Conservation (phyloP, 1,284 basidiomycete genomes). For the Pterulicium gracile region DNA sequence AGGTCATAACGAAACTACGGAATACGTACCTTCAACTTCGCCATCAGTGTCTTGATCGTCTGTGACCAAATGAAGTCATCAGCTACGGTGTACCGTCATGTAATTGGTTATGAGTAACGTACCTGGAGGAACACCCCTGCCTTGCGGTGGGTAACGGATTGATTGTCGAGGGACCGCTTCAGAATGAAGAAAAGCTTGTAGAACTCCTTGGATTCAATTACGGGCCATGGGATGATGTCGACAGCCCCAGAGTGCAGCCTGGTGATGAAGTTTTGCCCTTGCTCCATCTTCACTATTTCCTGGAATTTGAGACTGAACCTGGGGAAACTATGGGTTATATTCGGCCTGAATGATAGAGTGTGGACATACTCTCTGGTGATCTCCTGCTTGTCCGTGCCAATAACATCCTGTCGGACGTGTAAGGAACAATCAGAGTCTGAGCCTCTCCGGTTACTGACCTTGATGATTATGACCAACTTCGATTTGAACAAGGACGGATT, state of each 20-base stretch:
- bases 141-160: slow-evolving; percentile 33
- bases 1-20: too few species aligned
- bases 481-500: slow-evolving; percentile 52
- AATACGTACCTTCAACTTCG: slow-evolving; percentile 43
- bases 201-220: slow-evolving; percentile 50
- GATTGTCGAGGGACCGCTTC: slow-evolving; percentile 34
- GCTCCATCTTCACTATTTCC: slow-evolving; percentile 46
- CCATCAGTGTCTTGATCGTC: slow-evolving; percentile 49
- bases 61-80: too few species aligned
- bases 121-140: slow-evolving; percentile 45
- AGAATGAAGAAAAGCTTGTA: slow-evolving; percentile 39
- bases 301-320: slow-evolving; percentile 44
- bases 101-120: too few species aligned
- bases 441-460: slow-evolving; percentile 21
- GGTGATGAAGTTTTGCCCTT: slow-evolving; percentile 51
- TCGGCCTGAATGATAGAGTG: not conserved
- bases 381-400: slow-evolving; percentile 42
- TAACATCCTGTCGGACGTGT: slow-evolving; percentile 49
- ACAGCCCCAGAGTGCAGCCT: slow-evolving; percentile 41
- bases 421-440: not conserved
- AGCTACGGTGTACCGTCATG: too few species aligned
- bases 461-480: slow-evolving; percentile 50
- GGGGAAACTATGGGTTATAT: slow-evolving; percentile 4
- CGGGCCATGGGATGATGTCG: slow-evolving; percentile 54
- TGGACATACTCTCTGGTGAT: slow-evolving; percentile 41